Evolutionary conservation across 2,329 filamentous ascomycete species (phyloP).

Genomic region (Microsporum audouinii): DNA sequence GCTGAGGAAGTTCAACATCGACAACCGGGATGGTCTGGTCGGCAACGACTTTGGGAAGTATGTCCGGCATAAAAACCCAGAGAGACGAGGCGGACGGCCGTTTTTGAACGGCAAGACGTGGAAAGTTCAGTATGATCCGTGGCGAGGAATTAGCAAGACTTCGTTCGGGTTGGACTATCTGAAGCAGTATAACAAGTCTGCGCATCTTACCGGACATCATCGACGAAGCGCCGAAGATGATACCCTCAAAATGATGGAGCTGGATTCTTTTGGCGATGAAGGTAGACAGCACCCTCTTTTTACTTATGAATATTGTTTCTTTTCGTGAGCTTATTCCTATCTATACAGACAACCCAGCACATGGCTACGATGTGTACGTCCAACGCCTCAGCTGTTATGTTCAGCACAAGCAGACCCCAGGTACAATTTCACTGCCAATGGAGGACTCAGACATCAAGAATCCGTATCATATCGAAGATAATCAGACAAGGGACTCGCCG

Average conservation of each 20-base stretch:
- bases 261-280: conserved; percentile 39
- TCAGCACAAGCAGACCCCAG: conserved; percentile 36
- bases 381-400: conserved; percentile 42
- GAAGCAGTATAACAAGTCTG: conserved; percentile 29
- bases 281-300: conserved; percentile 14
- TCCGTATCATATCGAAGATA: conserved; percentile 33
- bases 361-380: conserved; percentile 41
- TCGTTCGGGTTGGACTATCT: conserved; percentile 44
- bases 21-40: conserved; percentile 35
- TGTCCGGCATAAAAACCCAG: conserved; percentile 38
- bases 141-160: conserved; percentile 40
- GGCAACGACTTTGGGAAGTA: conserved; percentile 42
- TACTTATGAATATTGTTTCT: background rate
- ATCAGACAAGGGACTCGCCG: conserved; percentile 22
- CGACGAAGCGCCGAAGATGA: conserved; percentile 15
- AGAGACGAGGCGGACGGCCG: conserved; percentile 40
- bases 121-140: conserved; percentile 40
- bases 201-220: conserved; percentile 7
- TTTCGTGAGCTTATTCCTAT: background rate
- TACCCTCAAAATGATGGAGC: conserved; percentile 38
- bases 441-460: conserved; percentile 34
- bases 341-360: conserved; percentile 29
- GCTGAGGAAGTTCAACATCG: conserved; percentile 43
- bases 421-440: conserved; percentile 22
- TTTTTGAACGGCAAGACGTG: conserved; percentile 43